These are phyloP conservation scores for Lachnellula arida DNA, from an alignment of 2,329 filamentous ascomycete species.

Conservation along the genomic window DNA sequence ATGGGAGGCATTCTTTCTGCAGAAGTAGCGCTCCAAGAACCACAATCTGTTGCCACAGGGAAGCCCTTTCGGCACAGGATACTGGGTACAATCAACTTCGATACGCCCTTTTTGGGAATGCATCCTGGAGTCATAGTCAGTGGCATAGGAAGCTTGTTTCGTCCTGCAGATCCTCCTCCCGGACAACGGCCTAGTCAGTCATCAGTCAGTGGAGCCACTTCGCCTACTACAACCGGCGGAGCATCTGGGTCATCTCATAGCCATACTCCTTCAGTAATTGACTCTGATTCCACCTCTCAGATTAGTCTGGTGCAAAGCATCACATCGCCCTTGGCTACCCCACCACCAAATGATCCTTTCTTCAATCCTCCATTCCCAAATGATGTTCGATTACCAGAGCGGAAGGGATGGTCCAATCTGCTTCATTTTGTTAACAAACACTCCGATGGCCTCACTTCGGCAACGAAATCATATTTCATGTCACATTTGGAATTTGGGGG, in stretches of 20 bases:
- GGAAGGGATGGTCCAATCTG: conserved; percentile 63
- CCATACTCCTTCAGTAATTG: conserved; percentile 18
- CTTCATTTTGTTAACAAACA: conserved; percentile 81
- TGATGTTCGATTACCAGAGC: conserved; percentile 63
- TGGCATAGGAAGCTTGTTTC: conserved; percentile 74
- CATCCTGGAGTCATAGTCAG: conserved; percentile 84
- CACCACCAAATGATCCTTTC: conserved; percentile 48
- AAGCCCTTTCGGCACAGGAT: conserved; percentile 65
- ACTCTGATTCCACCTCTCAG: conserved; percentile 20
- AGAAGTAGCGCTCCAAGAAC: conserved; percentile 63
- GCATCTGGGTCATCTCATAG: conserved; percentile 16
- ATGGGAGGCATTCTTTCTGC: conserved; percentile 83
- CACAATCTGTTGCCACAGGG: conserved; percentile 16
- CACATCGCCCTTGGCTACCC: conserved; percentile 21
- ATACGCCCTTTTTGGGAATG: conserved; percentile 82
- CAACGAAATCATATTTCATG: conserved; percentile 67
- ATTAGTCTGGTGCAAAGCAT: conserved; percentile 22
- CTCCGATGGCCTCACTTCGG: conserved; percentile 59
- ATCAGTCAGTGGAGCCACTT: conserved; percentile 13
- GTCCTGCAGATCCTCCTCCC: conserved; percentile 36
- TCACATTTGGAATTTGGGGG: conserved; percentile 82
- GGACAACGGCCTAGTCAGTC: conserved; percentile 10
- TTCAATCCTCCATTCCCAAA: conserved; percentile 76
- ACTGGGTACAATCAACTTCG: conserved; percentile 74
- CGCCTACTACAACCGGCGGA: conserved; percentile 16